Base-by-base conservation (phyloP, 1,284 basidiomycete species). In the Ganoderma lingzhi region DNA sequence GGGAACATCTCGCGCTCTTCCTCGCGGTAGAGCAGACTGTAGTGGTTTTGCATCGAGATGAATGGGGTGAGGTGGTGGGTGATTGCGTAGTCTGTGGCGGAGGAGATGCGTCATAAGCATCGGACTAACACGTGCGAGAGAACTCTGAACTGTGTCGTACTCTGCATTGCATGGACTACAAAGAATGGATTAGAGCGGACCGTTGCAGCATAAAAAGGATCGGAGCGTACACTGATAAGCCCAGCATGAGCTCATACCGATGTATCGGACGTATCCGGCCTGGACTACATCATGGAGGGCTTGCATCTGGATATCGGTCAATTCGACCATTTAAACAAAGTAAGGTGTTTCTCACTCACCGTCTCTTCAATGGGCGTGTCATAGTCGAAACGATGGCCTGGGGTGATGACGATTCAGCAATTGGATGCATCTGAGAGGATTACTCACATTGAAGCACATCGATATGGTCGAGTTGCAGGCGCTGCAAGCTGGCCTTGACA, bases 41-140 rank as follows among this genome's bases (percentile, higher is more conserved):
- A 78, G 63, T 81, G 84, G 75, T 86, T 84, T 72, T 88, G 87
- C 87, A 88, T 87, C 17, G 82, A 82, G 76, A 86, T 83, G 78
- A 86, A 86, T 1, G 82, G 83, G 19, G 84, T 86, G 44, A 85
- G 79, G 61, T 78, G 77, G 75, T 85, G 79, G 12, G 68, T 69
- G 63, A 79, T 80, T 10, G 77, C 78, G 62, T 80, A 79, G 66
- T 76, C 77, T 80, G 35, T 17, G 3, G 10, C 6, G 39, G 4
- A 23, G 17, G 8, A 58, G 3, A 45, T 41, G 14, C 44, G 6
- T n/a, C 12, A 44, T 12, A 35, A 23, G 4, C 19, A 30, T 8
- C 3, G 48, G 30, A 3, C 39, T 6, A 1, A 6, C 55, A 19
- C 0, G 9, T 12, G 23, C 9, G 3, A 3, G 28, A 28, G n/a